These are phyloP conservation scores for Daedaleopsis nitida DNA, from an alignment of 768 basidiomycete genomes.

Conservation along the genomic window DNA sequence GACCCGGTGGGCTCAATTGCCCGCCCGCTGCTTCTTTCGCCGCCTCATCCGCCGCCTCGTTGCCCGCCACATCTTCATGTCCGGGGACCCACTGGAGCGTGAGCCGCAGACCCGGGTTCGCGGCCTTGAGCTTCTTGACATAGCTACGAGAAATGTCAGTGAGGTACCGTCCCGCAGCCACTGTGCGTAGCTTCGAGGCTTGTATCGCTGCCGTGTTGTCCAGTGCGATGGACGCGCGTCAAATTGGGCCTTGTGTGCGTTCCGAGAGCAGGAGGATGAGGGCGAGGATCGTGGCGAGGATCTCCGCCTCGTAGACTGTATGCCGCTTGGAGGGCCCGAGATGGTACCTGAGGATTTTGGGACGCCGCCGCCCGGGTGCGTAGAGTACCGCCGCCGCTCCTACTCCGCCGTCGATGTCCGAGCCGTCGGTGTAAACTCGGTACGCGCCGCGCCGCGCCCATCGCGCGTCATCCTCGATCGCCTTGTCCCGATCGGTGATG, in stretches of 20 bases:
- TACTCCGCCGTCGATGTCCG: conserved; percentile 27
- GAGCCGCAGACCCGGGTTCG: not conserved
- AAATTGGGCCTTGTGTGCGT: not conserved
- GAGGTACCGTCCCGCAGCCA: conserved; percentile 5
- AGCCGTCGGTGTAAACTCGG: conserved; percentile 34
- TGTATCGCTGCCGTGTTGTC: conserved; percentile 13
- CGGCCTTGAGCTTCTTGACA: not conserved
- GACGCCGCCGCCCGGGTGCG: not conserved
- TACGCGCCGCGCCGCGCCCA: conserved; percentile 1
- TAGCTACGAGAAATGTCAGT: conserved; percentile 8
- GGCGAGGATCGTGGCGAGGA: conserved; percentile 29
- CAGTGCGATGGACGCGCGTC: conserved; percentile 1
- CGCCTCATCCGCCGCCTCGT: conserved; percentile 15
- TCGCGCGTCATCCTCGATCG: conserved; percentile 1
- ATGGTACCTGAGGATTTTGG: conserved; percentile 13
- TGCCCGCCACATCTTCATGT: conserved; percentile 13
- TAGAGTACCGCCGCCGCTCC: conserved; percentile 34
- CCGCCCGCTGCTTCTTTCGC: conserved; percentile 18
- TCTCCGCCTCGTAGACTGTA: conserved; percentile 35
- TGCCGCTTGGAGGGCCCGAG: conserved; percentile 27
- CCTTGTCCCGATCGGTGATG: not conserved
- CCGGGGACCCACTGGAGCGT: conserved; percentile 18
- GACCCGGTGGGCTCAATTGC: not conserved
- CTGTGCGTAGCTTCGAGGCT: not conserved
- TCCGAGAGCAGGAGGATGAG: conserved; percentile 28